Evolutionary conservation across 1,139 yeast species (phyloP).

Genomic region (Pichia sp.): DNA sequence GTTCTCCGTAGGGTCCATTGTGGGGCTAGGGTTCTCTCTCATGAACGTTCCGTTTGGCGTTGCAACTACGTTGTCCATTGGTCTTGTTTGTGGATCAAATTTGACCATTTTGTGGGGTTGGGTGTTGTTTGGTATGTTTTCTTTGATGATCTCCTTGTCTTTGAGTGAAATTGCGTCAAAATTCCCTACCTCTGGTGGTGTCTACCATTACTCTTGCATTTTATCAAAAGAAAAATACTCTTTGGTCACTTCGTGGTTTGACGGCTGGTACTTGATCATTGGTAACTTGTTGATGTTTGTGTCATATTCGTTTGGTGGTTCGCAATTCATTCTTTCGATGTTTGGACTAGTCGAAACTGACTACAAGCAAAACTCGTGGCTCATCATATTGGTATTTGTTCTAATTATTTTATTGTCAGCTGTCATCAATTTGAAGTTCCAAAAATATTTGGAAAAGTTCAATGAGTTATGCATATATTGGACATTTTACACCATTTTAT

Average conservation of each 20-base stretch:
- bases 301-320: slow-evolving; percentile 65
- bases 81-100: slow-evolving; percentile 65
- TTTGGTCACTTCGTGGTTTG: slow-evolving; percentile 55
- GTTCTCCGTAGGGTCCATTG: slow-evolving; percentile 55
- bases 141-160: slow-evolving; percentile 55
- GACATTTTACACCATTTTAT: slow-evolving; percentile 65
- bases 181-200: slow-evolving; percentile 68
- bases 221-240: slow-evolving; percentile 51
- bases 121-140: slow-evolving; percentile 52
- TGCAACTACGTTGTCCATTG: slow-evolving; percentile 61
- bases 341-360: slow-evolving; percentile 52
- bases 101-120: slow-evolving; percentile 68
- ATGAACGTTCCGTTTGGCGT: slow-evolving; percentile 78
- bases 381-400: slow-evolving; percentile 50
- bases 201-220: slow-evolving; percentile 69
- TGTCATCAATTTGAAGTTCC: slow-evolving; percentile 50
- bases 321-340: slow-evolving; percentile 60
- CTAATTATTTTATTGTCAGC: slow-evolving; percentile 51
- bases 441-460: slow-evolving; percentile 51
- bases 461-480: slow-evolving; percentile 62
- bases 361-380: slow-evolving; percentile 47
- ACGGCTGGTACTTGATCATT: slow-evolving; percentile 65
- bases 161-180: slow-evolving; percentile 66
- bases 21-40: slow-evolving; percentile 66
- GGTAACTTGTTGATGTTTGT: slow-evolving; percentile 76